phyloP scores from a whole-genome alignment of 1,284 basidiomycete species.

The Melanopsichium pennsylvanicum region DNA sequence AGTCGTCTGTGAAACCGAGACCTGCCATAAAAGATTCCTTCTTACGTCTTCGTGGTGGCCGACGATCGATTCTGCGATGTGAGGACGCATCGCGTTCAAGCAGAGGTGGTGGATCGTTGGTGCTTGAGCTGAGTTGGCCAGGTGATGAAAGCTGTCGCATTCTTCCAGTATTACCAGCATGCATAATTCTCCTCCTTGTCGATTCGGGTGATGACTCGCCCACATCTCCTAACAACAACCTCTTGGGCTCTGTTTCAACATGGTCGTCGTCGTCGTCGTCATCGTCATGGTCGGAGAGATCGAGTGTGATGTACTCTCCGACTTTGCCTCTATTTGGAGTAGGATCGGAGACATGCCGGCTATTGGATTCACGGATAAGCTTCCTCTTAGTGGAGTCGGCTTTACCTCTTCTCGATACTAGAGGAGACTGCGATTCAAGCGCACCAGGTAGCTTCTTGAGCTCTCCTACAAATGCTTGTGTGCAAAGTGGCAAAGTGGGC shows the following conservation, averaged over 20 bases:
- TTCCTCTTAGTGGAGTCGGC: slow-evolving; percentile 27
- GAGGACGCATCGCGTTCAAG: slow-evolving; percentile 8
- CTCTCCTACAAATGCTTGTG: slow-evolving; percentile 46
- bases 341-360: slow-evolving; percentile 19
- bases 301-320: slow-evolving; percentile 9
- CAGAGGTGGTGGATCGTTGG: background rate
- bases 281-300: slow-evolving; percentile 22
- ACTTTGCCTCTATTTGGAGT: slow-evolving; percentile 5
- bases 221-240: slow-evolving; percentile 30
- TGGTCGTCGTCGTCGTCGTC: slow-evolving; percentile 12
- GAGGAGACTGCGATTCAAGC: slow-evolving; percentile 26
- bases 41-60: slow-evolving; percentile 35
- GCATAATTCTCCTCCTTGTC: slow-evolving; percentile 28
- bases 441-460: slow-evolving; percentile 36
- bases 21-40: slow-evolving; percentile 40
- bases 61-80: slow-evolving; percentile 17
- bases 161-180: slow-evolving; percentile 36
- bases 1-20: slow-evolving; percentile 22
- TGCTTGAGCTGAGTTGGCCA: slow-evolving; percentile 8
- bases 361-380: background rate
- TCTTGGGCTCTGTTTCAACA: slow-evolving; percentile 6
- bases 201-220: slow-evolving; percentile 40
- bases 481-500: slow-evolving; percentile 35
- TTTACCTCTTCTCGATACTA: slow-evolving; percentile 16
- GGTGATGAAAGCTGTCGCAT: slow-evolving; percentile 10